Evolutionary conservation across 352 stramenopile genomes (phyloP), one percentile per base, ranked within the genome.

Genomic region (Elongisporangium prolatum): DNA sequence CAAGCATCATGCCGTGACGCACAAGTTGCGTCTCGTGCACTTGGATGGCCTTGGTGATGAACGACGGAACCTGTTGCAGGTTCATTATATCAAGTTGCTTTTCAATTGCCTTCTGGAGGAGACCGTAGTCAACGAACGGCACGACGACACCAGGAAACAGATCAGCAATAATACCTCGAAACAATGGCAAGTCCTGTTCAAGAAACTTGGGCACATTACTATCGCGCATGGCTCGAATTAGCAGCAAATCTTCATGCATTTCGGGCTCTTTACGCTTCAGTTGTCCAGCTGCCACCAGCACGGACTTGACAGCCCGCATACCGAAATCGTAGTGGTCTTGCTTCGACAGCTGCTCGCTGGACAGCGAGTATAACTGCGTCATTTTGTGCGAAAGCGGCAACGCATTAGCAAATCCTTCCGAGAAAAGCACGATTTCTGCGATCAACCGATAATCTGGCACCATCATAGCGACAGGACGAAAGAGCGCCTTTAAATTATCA

Each of bases 141-240:
- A 98, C 91, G 13, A 97, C 73, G 21, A 98, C 88, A 17, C 93
- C 90, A 0, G 95, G 95, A 55, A 98, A 98, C 3, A 98, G 72
- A 68, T 98, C 95, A 3, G 74, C 86, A 34, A 98, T 91, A 72
- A 98, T 98, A 21, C 93, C 93, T 4, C 89, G 78, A 63, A 98
- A 98, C 9, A 98, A 62, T 17, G 93, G 90, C 24, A 98, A 69
- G 60, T 98, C 95, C 50, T 98, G 88, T 69, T 98, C 85, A 13
- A 98, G 78, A 50, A 98, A 97, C 67, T 98, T 98, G 16, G 95
- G 94, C 1, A 98, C 89, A 60, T 98, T 98, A 48, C 87, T 97
- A 63, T 98, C 94, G 38, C 94, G 86, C 89, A 98, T 97, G 9
- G 95, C 94, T n/a, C 94, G 88, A 61, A 98, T 98, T 14, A 98